Base-by-base conservation (phyloP, 257 asterid species). In the Verbascum thapsus region DNA sequence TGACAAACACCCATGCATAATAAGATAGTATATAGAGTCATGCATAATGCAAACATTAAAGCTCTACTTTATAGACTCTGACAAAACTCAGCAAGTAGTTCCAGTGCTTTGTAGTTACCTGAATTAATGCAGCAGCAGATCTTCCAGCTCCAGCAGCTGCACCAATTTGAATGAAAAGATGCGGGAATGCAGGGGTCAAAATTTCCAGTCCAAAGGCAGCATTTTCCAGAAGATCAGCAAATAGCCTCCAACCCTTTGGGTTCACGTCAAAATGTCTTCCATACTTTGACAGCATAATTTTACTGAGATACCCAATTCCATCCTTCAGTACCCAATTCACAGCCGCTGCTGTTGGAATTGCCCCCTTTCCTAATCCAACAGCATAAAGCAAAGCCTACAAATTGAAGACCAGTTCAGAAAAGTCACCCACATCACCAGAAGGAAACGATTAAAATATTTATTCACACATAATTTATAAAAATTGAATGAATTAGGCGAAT, bases 311-410 rank as follows among this genome's bases (percentile, higher is more conserved):
- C 44, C 99, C 99, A 54, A 92, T 85, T 42, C 99, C 99, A 81
- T 92, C 99, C 85, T 92, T 92, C 54, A 92, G 82, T 42, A 92
- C 99, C 99, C 99, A 92, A 82, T 87, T 92, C 62, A 89, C 77
- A 57, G 99, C 99, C 0, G 99, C 99, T 3, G 97, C 97, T 23
- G 96, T 90, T 54, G 99, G 99, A 82, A 92, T 92, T 44, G 97
- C 96, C 52, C 99, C 99, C 73, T 82, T 89, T 30, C 99, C 99
- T 75, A 92, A 81, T 32, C 99, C 99, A 72, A 92, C 91, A 53
- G 99, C 97, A 72, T 87, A 92, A 58, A 92, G 97, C 87, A 92
- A 65, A 59, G 96, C 89, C 99, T 92, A 66, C 41, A 71, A 6
- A 50, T 13, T n/a, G 69, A 53, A 39, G 35, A 64, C 17, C 50